These are phyloP conservation scores for Solanum chilense DNA, from an alignment of 257 asterid genomes.

Conservation along the genomic window DNA sequence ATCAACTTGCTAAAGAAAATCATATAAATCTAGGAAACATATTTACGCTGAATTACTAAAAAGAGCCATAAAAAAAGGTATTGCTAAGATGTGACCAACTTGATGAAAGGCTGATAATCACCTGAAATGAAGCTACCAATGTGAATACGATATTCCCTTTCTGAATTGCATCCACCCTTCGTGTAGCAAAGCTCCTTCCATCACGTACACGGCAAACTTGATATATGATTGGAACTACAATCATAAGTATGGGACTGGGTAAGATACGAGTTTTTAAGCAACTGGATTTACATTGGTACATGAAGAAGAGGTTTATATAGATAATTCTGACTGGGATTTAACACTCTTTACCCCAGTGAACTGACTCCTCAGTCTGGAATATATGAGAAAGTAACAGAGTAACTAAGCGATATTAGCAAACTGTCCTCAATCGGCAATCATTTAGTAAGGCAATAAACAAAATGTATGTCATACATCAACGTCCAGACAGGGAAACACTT, in stretches of 20 bases:
- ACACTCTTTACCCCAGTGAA: not conserved
- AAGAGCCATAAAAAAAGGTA: not conserved
- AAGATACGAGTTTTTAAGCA: not conserved
- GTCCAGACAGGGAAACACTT: not conserved
- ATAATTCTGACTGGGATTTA: not conserved
- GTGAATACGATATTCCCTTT: constrained; percentile 73
- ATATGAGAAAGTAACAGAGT: not conserved
- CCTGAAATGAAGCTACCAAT: constrained; percentile 91
- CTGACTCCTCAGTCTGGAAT: not conserved
- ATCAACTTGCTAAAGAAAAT: not conserved
- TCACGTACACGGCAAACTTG: constrained; percentile 90
- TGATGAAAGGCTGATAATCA: constrained; percentile 11
- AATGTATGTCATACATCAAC: not conserved
- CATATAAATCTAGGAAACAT: not conserved
- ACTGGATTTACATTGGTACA: not conserved
- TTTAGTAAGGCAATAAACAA: not conserved
- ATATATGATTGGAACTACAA: constrained; percentile 85
- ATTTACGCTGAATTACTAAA: not conserved
- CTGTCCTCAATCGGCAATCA: not conserved
- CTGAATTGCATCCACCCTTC: constrained; percentile 95
- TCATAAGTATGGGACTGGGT: not conserved
- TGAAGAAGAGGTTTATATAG: not conserved
- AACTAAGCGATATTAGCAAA: not conserved
- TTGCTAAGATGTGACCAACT: not conserved
- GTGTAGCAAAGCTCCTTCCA: constrained; percentile 96